Percentiles rank a stretch among this genome's conserved stretches.
Evolutionary conservation across 169 alveolate species (phyloP).

Genomic region (Cardiosporidium cionae): DNA sequence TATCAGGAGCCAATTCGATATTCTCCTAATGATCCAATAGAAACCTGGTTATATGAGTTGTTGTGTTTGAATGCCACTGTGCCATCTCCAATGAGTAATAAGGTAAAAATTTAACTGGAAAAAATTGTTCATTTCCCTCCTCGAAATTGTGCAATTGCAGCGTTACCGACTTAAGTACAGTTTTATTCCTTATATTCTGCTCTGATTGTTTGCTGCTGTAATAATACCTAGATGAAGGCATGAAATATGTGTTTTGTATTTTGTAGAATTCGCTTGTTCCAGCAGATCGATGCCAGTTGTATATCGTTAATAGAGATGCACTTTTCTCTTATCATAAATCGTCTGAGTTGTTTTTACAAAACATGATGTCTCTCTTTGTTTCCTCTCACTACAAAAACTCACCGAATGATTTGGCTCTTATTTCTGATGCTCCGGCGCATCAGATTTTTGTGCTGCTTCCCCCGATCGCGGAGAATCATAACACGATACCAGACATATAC

Average conservation of each 20-base stretch:
- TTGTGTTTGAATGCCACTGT: conserved; percentile 91
- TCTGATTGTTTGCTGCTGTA: background rate
- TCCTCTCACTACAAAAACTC: conserved; percentile 98
- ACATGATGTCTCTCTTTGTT: conserved; percentile 89
- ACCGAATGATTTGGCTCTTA: conserved; percentile 96
- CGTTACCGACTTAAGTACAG: background rate
- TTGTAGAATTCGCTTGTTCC: conserved; percentile 70
- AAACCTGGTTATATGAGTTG: conserved; percentile 91
- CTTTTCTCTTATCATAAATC: conserved; percentile 92
- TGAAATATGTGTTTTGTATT: background rate
- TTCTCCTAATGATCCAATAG: conserved; percentile 92
- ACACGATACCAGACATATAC: conserved; percentile 41
- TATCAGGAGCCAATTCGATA: conserved; percentile 92
- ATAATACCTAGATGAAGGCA: too few species aligned
- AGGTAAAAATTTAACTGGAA: background rate
- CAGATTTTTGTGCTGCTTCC: conserved; percentile 85
- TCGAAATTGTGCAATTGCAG: background rate
- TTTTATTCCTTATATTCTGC: background rate
- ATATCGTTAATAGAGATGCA: conserved; percentile 93
- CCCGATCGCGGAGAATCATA: conserved; percentile 6
- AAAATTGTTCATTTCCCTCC: background rate
- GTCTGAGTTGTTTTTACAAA: conserved; percentile 88
- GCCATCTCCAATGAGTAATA: background rate
- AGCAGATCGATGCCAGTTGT: conserved; percentile 87
- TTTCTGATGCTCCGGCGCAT: conserved; percentile 99